Conservation (phyloP, 495 filamentous ascomycete genomes). For the Hypoxylon intermedium region DNA sequence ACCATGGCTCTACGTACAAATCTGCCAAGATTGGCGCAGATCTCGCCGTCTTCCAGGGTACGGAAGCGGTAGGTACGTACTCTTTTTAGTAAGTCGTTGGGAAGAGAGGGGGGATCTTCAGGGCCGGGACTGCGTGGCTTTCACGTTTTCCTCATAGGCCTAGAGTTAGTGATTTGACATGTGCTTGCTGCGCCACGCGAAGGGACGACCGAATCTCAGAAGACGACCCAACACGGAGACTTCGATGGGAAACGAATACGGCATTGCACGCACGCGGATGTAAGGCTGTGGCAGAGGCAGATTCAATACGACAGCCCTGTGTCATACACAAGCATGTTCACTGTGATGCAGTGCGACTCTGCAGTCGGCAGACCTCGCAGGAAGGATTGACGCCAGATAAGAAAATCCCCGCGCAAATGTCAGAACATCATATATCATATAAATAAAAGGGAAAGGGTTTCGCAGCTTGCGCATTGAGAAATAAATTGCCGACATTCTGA, state of each 20-base stretch:
- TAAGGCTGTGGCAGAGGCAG: slow-evolving; percentile 21
- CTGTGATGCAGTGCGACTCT: slow-evolving; percentile 11
- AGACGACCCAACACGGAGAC: not conserved
- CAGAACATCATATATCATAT: not conserved
- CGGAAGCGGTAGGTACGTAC: slow-evolving; percentile 14
- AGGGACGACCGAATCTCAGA: not conserved
- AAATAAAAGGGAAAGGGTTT: no score
- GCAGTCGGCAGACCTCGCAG: slow-evolving; percentile 2
- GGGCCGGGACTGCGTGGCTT: slow-evolving; percentile 10
- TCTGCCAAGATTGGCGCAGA: no score
- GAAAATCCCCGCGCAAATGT: not conserved
- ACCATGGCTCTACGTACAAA: no score
- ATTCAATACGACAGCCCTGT: slow-evolving; percentile 12
- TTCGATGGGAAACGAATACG: not conserved
- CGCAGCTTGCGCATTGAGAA: not conserved
- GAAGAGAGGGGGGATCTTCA: slow-evolving; percentile 3
- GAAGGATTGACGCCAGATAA: not conserved
- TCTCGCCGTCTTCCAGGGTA: slow-evolving; percentile 9
- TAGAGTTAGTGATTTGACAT: slow-evolving; percentile 15
- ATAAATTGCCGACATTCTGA: not conserved
- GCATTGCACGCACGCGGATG: not conserved
- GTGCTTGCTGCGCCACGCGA: slow-evolving; percentile 26
- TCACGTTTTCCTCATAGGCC: slow-evolving; percentile 14
- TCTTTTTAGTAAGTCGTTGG: not conserved
- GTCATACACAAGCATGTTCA: slow-evolving; percentile 3